Conservation (phyloP, 108 stramenopile species). For the Pseudonitzschia pungens region DNA sequence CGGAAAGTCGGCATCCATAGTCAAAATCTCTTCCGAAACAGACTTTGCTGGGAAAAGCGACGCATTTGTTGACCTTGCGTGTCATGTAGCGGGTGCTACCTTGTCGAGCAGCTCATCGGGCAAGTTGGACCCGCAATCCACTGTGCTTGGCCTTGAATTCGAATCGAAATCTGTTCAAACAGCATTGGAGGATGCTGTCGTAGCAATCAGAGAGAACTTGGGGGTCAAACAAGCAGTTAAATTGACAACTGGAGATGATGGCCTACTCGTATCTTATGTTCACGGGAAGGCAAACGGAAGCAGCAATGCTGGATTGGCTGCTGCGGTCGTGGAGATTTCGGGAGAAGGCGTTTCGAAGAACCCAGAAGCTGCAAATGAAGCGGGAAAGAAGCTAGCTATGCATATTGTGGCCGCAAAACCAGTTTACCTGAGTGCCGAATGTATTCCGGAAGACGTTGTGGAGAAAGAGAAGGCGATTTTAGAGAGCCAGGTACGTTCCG, state of each 20-base stretch:
- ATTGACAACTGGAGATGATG: conserved; percentile 43
- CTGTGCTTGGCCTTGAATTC: conserved; percentile 31
- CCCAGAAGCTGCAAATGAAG: conserved; percentile 35
- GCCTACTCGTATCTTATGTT: conserved; percentile 67
- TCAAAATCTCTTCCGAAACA: conserved; percentile 75
- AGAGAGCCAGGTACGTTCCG: conserved; percentile 48
- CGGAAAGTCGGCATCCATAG: conserved; percentile 57
- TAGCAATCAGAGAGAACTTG: conserved; percentile 81
- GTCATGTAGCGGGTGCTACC: conserved; percentile 62
- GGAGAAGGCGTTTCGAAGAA: conserved; percentile 18
- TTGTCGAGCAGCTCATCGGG: conserved; percentile 30
- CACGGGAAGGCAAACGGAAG: conserved; percentile 54
- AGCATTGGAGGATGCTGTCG: conserved; percentile 66
- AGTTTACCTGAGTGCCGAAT: conserved; percentile 54
- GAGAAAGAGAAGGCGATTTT: conserved; percentile 71
- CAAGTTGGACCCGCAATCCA: conserved; percentile 20
- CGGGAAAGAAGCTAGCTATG: conserved; percentile 91
- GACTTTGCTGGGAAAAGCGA: conserved; percentile 74
- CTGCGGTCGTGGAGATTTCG: conserved; percentile 60
- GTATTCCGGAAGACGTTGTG: conserved; percentile 61
- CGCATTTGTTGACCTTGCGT: conserved; percentile 62
- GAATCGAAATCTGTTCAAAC: conserved; percentile 41
- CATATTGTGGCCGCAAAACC: conserved; percentile 93
- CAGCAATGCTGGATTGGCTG: conserved; percentile 60
- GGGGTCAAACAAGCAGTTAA: conserved; percentile 47